Conservation (phyloP, 2,329 filamentous ascomycete genomes). For the Hymenoscyphus repandus region DNA sequence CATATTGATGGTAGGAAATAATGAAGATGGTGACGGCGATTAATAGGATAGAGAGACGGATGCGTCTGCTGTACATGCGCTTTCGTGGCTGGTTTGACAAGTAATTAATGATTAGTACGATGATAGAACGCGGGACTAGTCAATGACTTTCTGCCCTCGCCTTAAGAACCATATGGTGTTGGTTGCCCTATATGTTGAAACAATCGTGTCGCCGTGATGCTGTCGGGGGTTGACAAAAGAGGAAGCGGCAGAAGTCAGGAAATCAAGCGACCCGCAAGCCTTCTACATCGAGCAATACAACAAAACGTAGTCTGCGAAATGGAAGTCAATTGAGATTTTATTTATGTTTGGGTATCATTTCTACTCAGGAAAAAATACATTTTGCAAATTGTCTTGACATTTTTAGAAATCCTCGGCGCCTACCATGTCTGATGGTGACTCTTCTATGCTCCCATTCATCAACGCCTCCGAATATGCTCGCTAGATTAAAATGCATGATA, state of each 20-base stretch:
- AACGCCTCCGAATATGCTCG: conserved; percentile 22
- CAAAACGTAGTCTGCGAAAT: too few relatives aligned
- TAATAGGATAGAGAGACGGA: background rate
- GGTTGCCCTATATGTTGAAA: too few relatives aligned
- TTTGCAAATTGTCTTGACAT: background rate
- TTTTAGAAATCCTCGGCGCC: background rate
- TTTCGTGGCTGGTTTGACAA: background rate
- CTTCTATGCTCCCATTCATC: background rate
- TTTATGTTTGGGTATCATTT: conserved; percentile 20
- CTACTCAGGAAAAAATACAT: conserved; percentile 16
- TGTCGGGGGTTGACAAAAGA: too few relatives aligned
- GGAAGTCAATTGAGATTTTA: background rate
- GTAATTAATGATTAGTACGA: too few relatives aligned
- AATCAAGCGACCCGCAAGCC: too few relatives aligned
- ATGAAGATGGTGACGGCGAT: too few relatives aligned
- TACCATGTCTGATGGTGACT: background rate
- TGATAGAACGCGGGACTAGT: background rate
- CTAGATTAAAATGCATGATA: conserved; percentile 10
- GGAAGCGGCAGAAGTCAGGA: too few relatives aligned
- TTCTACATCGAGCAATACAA: too few relatives aligned
- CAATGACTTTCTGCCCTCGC: too few relatives aligned
- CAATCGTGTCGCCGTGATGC: too few relatives aligned
- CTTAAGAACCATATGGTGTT: too few relatives aligned
- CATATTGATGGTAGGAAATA: background rate
- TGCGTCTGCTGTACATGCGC: background rate